A percentile compares a stretch with the other conserved stretches of the same genome.
Evolutionary conservation across 2,329 filamentous ascomycete genomes (phyloP).

Genomic region (Penicillium hesseltinei): DNA sequence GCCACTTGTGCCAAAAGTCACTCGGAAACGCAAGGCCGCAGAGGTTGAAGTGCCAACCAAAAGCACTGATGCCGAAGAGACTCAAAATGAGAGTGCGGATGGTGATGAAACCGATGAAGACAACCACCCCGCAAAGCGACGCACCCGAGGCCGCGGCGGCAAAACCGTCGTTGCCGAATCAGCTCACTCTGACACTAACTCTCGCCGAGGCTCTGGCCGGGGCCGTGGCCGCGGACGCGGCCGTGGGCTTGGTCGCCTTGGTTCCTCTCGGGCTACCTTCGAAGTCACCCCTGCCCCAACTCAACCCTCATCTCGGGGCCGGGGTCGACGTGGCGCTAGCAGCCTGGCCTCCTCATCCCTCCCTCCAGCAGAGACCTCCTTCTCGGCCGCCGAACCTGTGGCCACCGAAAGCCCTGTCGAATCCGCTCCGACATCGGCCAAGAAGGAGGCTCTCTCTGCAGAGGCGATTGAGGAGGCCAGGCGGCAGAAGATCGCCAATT

Average conservation of each 20-base stretch:
- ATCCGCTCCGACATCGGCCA: constrained; percentile 10
- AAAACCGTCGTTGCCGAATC: constrained; percentile 24
- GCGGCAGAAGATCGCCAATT: constrained; percentile 42
- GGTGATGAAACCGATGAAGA: constrained; percentile 33
- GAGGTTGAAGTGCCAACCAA: constrained; percentile 33
- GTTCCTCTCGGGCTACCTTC: constrained; percentile 21
- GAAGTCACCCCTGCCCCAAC: constrained; percentile 21
- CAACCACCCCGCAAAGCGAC: constrained; percentile 29
- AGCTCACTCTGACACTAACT: constrained; percentile 21
- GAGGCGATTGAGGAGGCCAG: constrained; percentile 34
- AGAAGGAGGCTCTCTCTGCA: constrained; percentile 19
- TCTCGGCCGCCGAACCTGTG: constrained; percentile 16
- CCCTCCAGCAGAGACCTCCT: constrained; percentile 14
- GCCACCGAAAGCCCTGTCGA: constrained; percentile 11
- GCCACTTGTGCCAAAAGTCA: constrained; percentile 30
- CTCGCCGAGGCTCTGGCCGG: constrained; percentile 20
- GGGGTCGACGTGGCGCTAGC: constrained; percentile 24
- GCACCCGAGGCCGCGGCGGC: constrained; percentile 32
- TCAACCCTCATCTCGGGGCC: constrained; percentile 21
- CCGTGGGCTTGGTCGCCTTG: constrained; percentile 26
- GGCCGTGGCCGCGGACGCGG: constrained; percentile 33
- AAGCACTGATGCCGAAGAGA: constrained; percentile 29
- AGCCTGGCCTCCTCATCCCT: constrained; percentile 7
- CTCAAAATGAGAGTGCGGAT: constrained; percentile 25
- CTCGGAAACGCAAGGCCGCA: constrained; percentile 39